phyloP scores from a whole-genome alignment of 805 yeast genomes.

The Sungouiella thailandica region DNA sequence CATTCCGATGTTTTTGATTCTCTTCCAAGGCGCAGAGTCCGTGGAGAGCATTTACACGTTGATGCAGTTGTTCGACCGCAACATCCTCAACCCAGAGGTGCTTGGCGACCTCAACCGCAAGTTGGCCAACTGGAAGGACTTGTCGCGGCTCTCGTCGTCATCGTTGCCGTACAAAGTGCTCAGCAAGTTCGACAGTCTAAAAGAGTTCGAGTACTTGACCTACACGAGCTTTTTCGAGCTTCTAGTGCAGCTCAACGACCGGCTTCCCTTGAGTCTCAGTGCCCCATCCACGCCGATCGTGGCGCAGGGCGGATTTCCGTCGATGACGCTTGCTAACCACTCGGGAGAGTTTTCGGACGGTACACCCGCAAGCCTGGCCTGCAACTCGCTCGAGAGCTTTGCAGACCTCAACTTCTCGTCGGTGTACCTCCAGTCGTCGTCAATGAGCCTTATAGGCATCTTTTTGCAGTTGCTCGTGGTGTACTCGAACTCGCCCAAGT shows the following conservation, averaged over 20 bases:
- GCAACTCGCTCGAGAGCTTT: constrained; percentile 5
- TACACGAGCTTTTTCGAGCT: constrained; percentile 29
- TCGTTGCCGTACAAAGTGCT: constrained; percentile 19
- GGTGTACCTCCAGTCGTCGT: constrained; percentile 19
- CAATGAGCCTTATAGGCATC: constrained; percentile 26
- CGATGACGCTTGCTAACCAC: not conserved
- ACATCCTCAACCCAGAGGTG: constrained; percentile 26
- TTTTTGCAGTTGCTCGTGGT: constrained; percentile 31
- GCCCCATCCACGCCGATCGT: constrained; percentile 41
- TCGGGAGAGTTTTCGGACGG: constrained; percentile 1
- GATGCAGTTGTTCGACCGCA: constrained; percentile 29
- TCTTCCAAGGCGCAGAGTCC: constrained; percentile 22
- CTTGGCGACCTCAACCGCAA: constrained; percentile 21
- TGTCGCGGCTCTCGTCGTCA: constrained; percentile 15
- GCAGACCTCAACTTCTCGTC: constrained; percentile 1
- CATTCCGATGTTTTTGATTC: constrained; percentile 31
- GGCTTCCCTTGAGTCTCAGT: constrained; percentile 38
- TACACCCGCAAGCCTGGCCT: constrained; percentile 1
- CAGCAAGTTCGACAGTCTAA: constrained; percentile 17
- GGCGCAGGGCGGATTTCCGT: constrained; percentile 6
- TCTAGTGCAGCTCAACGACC: constrained; percentile 35
- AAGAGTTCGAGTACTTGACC: constrained; percentile 32
- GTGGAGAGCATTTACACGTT: constrained; percentile 24
- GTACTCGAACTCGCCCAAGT: constrained; percentile 30
- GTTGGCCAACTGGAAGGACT: constrained; percentile 26